Conservation (phyloP, 2,329 filamentous ascomycete species). For the Bipolaris bicolor region DNA sequence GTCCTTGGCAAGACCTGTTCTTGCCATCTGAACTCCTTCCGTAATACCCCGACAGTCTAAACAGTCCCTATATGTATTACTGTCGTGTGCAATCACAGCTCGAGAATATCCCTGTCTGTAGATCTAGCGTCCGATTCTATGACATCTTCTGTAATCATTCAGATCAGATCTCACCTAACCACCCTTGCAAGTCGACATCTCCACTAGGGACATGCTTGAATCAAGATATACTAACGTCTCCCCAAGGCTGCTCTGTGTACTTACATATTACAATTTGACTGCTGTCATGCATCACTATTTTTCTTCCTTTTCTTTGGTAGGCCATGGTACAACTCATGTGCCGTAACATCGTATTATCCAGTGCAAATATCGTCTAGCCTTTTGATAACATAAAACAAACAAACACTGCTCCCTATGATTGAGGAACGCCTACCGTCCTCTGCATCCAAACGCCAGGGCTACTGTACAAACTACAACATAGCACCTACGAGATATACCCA, state of each 20-base stretch:
- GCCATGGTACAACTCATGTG: not conserved
- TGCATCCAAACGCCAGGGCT: constrained; percentile 20
- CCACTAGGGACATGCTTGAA: no score
- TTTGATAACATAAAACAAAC: constrained; percentile 5
- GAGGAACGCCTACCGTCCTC: constrained; percentile 15
- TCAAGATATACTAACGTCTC: no score
- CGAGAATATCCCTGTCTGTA: no score
- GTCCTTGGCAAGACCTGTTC: not conserved
- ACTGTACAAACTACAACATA: constrained; percentile 17
- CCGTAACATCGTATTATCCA: constrained; percentile 10
- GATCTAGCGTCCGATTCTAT: no score
- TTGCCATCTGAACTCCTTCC: not conserved
- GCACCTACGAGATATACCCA: constrained; percentile 44
- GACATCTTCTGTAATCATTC: no score
- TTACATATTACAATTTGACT: not conserved
- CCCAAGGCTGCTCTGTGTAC: not conserved
- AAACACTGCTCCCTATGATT: constrained; percentile 4
- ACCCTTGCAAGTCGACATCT: no score
- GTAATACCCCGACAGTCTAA: not conserved
- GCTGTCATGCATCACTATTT: not conserved
- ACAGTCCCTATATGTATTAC: no score
- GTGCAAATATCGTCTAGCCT: constrained; percentile 13
- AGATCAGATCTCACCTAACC: no score
- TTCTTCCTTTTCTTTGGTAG: not conserved
- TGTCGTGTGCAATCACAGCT: no score